Evolutionary conservation across 2,329 filamentous ascomycete genomes (phyloP).

Genomic region (Talaromyces sp.): DNA sequence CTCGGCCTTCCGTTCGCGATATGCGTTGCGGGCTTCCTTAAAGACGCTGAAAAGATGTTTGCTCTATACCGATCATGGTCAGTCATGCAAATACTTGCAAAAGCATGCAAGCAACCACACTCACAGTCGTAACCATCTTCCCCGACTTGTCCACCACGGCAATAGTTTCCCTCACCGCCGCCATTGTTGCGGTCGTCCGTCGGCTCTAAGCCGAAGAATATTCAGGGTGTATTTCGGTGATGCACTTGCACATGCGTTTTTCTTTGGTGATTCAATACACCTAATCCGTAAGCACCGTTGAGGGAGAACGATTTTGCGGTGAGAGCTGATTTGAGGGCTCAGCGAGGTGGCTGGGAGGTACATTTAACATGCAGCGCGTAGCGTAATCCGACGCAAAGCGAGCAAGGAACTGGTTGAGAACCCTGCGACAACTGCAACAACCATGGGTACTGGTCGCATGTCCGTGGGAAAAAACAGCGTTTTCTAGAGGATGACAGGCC

Average conservation of each 20-base stretch:
- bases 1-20: slow-evolving; percentile 80
- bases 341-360: slow-evolving; percentile 5
- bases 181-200: slow-evolving; percentile 8
- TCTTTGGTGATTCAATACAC: not conserved
- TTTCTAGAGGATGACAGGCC: slow-evolving; percentile 1
- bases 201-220: not conserved
- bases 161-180: slow-evolving; percentile 61
- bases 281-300: not conserved
- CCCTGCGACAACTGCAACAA: not conserved
- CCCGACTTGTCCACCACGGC: slow-evolving; percentile 88
- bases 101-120: slow-evolving; percentile 29
- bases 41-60: slow-evolving; percentile 88
- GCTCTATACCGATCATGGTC: slow-evolving; percentile 53
- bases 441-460: not conserved
- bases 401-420: not conserved
- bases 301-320: not conserved
- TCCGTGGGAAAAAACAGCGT: not conserved
- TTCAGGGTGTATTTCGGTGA: not conserved
- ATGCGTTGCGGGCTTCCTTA: slow-evolving; percentile 84
- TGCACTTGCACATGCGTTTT: not conserved
- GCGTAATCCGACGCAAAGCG: not conserved
- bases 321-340: not conserved
- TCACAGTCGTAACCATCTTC: slow-evolving; percentile 83
- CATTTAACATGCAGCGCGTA: not conserved
- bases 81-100: slow-evolving; percentile 10